These are phyloP conservation scores for Trichocladium antarcticum DNA, from an alignment of 495 filamentous ascomycete genomes.

Conservation along the genomic window DNA sequence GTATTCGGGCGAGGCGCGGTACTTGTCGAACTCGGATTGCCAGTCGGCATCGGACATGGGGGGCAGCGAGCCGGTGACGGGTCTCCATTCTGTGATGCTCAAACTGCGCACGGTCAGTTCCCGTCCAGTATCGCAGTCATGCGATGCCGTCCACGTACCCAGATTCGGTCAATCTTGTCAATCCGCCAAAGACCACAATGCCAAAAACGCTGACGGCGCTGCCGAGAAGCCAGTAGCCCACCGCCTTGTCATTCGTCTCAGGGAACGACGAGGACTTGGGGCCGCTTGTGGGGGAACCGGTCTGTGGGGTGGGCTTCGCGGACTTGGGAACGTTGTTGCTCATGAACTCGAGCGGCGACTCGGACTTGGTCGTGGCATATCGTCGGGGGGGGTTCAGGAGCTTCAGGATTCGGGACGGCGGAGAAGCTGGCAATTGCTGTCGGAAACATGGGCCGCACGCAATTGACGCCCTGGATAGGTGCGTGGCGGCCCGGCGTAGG, in stretches of 20 bases:
- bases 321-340: constrained; percentile 8
- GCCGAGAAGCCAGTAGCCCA: constrained; percentile 86
- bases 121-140: background rate
- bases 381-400: constrained; percentile 15
- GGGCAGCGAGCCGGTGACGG: constrained; percentile 87
- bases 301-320: background rate
- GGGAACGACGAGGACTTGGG: constrained; percentile 47
- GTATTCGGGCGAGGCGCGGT: constrained; percentile 84
- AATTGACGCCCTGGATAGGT: constrained; percentile 46
- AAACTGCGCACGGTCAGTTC: constrained; percentile 43
- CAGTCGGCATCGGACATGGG: constrained; percentile 66
- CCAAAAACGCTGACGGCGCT: constrained; percentile 90
- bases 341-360: constrained; percentile 9
- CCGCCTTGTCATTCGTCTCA: constrained; percentile 54
- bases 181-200: constrained; percentile 87
- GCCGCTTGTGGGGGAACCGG: background rate
- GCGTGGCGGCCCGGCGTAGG: constrained; percentile 42
- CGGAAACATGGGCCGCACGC: constrained; percentile 54
- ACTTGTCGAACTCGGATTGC: constrained; percentile 86
- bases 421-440: constrained; percentile 21
- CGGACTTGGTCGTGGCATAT: constrained; percentile 9
- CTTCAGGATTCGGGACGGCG: constrained; percentile 24
- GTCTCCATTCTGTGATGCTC: constrained; percentile 98
- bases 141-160: constrained; percentile 48
- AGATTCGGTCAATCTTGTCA: constrained; percentile 90